Conservation (phyloP, 1,139 yeast genomes). For the Protomyces pachydermus region DNA sequence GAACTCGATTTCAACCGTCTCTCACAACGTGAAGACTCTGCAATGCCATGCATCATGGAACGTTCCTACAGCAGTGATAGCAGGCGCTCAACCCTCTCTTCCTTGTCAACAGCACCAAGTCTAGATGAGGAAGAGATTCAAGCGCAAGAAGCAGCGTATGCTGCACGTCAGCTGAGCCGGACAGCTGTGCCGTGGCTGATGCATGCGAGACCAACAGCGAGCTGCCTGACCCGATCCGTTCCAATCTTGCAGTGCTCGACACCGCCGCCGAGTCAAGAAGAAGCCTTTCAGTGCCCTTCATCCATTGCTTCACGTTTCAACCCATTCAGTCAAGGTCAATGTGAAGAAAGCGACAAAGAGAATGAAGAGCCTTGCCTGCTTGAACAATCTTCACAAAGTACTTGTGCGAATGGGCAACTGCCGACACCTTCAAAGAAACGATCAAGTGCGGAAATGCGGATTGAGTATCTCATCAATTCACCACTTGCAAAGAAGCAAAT, state of each 20-base stretch:
- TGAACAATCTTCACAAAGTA: not conserved
- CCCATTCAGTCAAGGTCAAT: not conserved
- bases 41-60: not conserved
- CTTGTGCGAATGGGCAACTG: not conserved
- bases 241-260: not conserved
- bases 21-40: not conserved
- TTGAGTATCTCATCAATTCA: not conserved
- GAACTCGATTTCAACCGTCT: not conserved
- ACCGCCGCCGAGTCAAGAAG: not conserved
- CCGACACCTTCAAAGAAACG: not conserved
- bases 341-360: not conserved
- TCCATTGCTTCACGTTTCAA: not conserved
- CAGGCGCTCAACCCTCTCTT: not conserved
- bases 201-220: not conserved
- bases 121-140: not conserved
- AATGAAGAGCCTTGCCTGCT: not conserved
- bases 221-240: not conserved
- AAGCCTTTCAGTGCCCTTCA: not conserved
- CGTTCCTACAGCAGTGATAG: not conserved
- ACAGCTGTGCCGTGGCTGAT: not conserved
- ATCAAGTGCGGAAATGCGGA: not conserved
- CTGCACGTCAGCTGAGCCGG: not conserved
- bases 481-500: too few species aligned
- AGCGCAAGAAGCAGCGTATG: not conserved
- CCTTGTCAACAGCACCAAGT: not conserved